Percentiles rank a stretch among this genome's conserved stretches.
Evolutionary conservation across 768 basidiomycete genomes (phyloP).

Genomic region (Rhodotorula sphaerocarpa): DNA sequence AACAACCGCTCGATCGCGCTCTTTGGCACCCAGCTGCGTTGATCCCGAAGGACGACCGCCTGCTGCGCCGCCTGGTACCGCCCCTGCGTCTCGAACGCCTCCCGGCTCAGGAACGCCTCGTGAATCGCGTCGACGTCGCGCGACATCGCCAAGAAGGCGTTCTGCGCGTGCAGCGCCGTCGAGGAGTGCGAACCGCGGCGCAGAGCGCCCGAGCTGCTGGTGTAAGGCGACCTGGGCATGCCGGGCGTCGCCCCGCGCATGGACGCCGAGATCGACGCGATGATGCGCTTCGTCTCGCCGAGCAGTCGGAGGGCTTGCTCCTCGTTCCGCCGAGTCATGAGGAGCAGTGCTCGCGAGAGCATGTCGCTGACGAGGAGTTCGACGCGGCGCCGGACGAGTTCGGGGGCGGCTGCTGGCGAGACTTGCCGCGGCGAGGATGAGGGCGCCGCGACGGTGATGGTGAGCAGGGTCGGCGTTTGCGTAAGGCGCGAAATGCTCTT

Average conservation of each 20-base stretch:
- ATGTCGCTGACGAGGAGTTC: constrained; percentile 94
- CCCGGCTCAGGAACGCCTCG: constrained; percentile 82
- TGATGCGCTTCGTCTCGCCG: constrained; percentile 63
- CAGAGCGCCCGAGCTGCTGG: neutral
- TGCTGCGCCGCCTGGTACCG: constrained; percentile 96
- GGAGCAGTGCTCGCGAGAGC: constrained; percentile 86
- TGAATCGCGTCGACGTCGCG: constrained; percentile 77
- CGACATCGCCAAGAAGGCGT: constrained; percentile 71
- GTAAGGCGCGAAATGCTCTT: constrained; percentile 77
- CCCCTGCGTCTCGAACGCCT: constrained; percentile 84
- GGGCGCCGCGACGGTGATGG: constrained; percentile 74
- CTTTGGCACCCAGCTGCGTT: constrained; percentile 87
- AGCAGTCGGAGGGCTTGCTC: constrained; percentile 76
- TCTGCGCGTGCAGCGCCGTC: constrained; percentile 13
- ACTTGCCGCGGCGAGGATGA: neutral
- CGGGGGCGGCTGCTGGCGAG: constrained; percentile 57
- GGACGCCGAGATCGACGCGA: constrained; percentile 60
- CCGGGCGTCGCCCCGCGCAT: neutral
- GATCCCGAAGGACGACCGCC: constrained; percentile 93
- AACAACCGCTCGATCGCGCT: constrained; percentile 86
- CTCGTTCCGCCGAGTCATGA: constrained; percentile 84
- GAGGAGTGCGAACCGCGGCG: constrained; percentile 11
- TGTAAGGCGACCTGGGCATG: neutral
- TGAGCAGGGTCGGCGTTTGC: constrained; percentile 83
- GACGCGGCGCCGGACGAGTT: constrained; percentile 88